Base-by-base conservation (phyloP, 2,329 filamentous ascomycete species). In the Amauroascus verrucosus region DNA sequence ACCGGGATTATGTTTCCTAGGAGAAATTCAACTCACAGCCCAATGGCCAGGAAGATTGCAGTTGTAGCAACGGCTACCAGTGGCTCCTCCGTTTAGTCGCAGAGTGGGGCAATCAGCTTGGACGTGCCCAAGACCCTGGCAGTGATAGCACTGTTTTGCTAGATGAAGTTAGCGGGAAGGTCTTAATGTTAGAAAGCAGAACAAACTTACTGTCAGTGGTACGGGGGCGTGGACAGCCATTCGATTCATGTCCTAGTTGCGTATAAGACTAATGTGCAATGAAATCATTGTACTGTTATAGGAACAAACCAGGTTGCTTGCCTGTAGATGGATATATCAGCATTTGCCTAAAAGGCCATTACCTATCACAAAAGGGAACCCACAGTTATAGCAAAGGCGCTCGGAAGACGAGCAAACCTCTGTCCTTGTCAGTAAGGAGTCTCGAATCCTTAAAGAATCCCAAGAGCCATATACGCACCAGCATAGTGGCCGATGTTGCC, bases 81-180 rank as follows among this genome's bases (percentile, higher is more conserved):
- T 81, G 63, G 84, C 85, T 56, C 79, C 74, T 61, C 86, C 90
- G 72, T 83, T 95, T 70, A 98, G 74, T 63, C 93, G 88, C 60
- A 98, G 82, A 58, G 93, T 97, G 65, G 93, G 93, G 81, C 93
- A 98, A 73, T 98, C 93, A 63, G 93, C 93, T 78, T 98, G 93
- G 65, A 98, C 93, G 70, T 98, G 93, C 62, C 93, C 93, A 58
- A 97, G 82, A 56, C 93, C 93, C 78, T 97, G 93, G 80, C 93
- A 98, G 77, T 97, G 93, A 73, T 98, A 98, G 82, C 93, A 98
- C 79, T 98, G 93, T 83, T 98, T 98, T 51, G 89, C 89, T 84
- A 64, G 49, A 38, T 14, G 11, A 51, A 37, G 45, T 57, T 53
- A 49, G 20, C 14, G 8, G 16, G 6, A 33, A 18, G 4, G 2